Percentiles rank a stretch among this genome's conserved stretches.
Conservation (phyloP, 1,284 basidiomycete species). For the Kwoniella shivajii region DNA sequence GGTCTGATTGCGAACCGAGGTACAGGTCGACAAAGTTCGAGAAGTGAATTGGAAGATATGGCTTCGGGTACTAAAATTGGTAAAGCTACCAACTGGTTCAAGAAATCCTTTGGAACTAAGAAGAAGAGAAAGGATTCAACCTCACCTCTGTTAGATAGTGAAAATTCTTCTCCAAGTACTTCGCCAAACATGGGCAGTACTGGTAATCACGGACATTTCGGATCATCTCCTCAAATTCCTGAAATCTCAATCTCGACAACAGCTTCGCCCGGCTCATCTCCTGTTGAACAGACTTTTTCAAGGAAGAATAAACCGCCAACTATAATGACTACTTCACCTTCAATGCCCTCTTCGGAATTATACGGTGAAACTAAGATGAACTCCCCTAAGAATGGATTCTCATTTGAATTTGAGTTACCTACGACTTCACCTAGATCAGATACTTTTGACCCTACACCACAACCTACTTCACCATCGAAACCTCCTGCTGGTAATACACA, state of each 20-base stretch:
- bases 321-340: constrained; percentile 36
- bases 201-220: not conserved
- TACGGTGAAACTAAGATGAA: not conserved
- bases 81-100: constrained; percentile 51
- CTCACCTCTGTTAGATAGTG: not conserved
- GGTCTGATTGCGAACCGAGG: not conserved
- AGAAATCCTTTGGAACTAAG: constrained; percentile 47
- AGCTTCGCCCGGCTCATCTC: constrained; percentile 1
- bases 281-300: constrained; percentile 7
- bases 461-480: constrained; percentile 13
- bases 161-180: not conserved
- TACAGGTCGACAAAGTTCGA: not conserved
- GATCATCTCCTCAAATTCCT: constrained; percentile 2
- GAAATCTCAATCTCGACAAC: constrained; percentile 9
- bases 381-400: constrained; percentile 18
- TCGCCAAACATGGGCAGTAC: constrained; percentile 2
- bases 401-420: constrained; percentile 54
- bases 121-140: constrained; percentile 30
- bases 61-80: constrained; percentile 28
- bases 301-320: constrained; percentile 41
- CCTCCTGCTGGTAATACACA: not conserved
- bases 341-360: not conserved
- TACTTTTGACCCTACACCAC: constrained; percentile 49
- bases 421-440: constrained; percentile 53
- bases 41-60: too few species aligned